These are phyloP conservation scores for Auricularia heimuer DNA, from an alignment of 768 basidiomycete species.

Conservation along the genomic window DNA sequence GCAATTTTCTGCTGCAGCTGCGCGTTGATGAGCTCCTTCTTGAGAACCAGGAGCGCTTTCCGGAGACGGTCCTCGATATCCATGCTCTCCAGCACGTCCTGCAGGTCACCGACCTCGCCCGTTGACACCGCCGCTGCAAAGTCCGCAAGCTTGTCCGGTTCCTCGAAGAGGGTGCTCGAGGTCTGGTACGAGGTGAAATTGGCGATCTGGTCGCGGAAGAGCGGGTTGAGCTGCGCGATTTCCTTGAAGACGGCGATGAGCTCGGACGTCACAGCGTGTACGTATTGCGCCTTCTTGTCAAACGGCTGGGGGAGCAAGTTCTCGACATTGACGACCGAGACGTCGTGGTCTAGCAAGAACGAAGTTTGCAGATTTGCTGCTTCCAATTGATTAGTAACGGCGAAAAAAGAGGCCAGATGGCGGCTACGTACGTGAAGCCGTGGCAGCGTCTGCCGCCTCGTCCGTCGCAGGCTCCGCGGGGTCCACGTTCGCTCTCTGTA, in stretches of 20 bases:
- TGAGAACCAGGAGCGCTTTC: constrained; percentile 84
- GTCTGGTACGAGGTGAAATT: constrained; percentile 92
- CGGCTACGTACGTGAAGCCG: not conserved
- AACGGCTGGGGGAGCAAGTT: constrained; percentile 76
- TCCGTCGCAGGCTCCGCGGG: constrained; percentile 23
- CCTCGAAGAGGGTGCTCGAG: constrained; percentile 89
- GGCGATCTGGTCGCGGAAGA: constrained; percentile 97
- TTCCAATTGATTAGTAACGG: constrained; percentile 8
- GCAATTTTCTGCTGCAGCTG: constrained; percentile 89
- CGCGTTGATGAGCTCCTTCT: constrained; percentile 96
- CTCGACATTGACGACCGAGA: constrained; percentile 83
- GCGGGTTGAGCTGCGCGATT: constrained; percentile 90
- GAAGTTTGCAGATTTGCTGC: constrained; percentile 66
- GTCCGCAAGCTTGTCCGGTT: constrained; percentile 94
- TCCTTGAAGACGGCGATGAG: constrained; percentile 98
- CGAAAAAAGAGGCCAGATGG: not conserved
- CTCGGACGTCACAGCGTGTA: constrained; percentile 92
- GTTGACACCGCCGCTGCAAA: constrained; percentile 93
- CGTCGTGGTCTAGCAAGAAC: constrained; percentile 68
- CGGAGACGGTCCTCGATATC: constrained; percentile 81
- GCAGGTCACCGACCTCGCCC: constrained; percentile 86
- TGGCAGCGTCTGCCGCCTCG: not conserved
- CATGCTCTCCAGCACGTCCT: constrained; percentile 84
- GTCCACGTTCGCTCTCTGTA: constrained; percentile 23
- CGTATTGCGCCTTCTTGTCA: constrained; percentile 89